Evolutionary conservation across 2,329 filamentous ascomycete species (phyloP).

Genomic region (Lasiodiplodia sp.): DNA sequence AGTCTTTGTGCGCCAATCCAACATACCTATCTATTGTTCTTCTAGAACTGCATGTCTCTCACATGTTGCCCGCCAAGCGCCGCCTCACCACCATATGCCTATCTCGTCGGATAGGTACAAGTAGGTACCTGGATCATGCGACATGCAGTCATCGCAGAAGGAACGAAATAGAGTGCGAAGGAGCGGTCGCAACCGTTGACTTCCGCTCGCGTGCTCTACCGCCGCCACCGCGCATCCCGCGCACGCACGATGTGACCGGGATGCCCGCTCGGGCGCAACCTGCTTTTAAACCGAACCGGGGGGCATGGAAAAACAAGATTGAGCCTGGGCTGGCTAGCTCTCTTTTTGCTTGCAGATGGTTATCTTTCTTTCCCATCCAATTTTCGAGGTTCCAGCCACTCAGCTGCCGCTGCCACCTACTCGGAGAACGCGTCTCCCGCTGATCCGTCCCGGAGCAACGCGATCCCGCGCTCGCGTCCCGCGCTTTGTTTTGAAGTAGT

Average conservation of each 20-base stretch:
- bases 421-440: not conserved
- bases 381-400: not conserved
- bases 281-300: not conserved
- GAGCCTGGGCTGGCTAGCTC: not conserved
- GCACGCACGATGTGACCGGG: not conserved
- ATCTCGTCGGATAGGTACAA: not conserved
- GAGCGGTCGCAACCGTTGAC: not conserved
- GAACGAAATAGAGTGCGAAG: not conserved
- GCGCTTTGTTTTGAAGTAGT: too few relatives aligned
- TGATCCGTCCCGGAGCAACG: not conserved
- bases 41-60: not conserved
- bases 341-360: not conserved
- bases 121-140: not conserved
- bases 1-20: not conserved
- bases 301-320: not conserved
- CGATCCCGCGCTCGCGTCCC: not conserved
- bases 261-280: not conserved
- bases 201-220: not conserved
- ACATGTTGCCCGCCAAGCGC: conserved; percentile 12
- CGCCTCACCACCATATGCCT: not conserved
- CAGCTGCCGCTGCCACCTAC: not conserved
- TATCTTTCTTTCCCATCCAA: conserved; percentile 1
- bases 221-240: not conserved
- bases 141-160: not conserved
- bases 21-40: not conserved